Conservation (phyloP, 2,329 filamentous ascomycete genomes). For the Pseudopyrenochaeta lycopersici region DNA sequence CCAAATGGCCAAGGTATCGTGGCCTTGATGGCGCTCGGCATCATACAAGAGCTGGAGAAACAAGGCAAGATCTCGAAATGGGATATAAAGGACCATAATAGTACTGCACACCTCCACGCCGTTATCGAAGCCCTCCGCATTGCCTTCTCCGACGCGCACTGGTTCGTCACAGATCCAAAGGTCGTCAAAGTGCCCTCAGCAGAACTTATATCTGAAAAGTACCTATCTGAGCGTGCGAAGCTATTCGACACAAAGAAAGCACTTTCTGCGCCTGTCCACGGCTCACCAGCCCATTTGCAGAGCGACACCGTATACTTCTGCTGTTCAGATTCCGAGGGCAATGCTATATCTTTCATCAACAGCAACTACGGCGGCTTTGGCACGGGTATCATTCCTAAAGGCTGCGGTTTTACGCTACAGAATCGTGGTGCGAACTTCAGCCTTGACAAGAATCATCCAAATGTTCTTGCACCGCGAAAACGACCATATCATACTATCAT, state of each 20-base stretch:
- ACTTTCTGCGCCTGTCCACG: constrained; percentile 68
- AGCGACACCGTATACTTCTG: constrained; percentile 96
- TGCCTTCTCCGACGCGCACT: constrained; percentile 86
- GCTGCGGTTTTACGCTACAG: constrained; percentile 92
- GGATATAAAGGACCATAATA: constrained; percentile 78
- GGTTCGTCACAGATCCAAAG: constrained; percentile 89
- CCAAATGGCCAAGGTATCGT: constrained; percentile 97
- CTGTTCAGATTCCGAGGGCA: constrained; percentile 81
- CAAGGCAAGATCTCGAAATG: constrained; percentile 78
- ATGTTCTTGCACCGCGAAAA: constrained; percentile 81
- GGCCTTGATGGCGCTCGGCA: constrained; percentile 91
- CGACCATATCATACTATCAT: constrained; percentile 98
- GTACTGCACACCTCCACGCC: constrained; percentile 76
- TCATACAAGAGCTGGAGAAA: constrained; percentile 85
- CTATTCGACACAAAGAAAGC: constrained; percentile 67
- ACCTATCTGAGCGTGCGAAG: constrained; percentile 75
- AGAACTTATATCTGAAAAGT: constrained; percentile 74
- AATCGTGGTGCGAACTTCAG: constrained; percentile 91
- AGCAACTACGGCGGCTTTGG: constrained; percentile 92
- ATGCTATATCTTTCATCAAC: constrained; percentile 96
- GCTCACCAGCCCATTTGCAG: constrained; percentile 79
- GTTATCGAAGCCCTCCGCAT: constrained; percentile 89
- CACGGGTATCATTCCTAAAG: constrained; percentile 82
- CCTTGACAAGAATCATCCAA: constrained; percentile 76
- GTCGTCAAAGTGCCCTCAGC: constrained; percentile 73